A percentile compares a stretch with the other conserved stretches of the same genome.
These are phyloP conservation scores for Neltuma alba DNA, from an alignment of 306 rosid genomes.

Conservation along the genomic window DNA sequence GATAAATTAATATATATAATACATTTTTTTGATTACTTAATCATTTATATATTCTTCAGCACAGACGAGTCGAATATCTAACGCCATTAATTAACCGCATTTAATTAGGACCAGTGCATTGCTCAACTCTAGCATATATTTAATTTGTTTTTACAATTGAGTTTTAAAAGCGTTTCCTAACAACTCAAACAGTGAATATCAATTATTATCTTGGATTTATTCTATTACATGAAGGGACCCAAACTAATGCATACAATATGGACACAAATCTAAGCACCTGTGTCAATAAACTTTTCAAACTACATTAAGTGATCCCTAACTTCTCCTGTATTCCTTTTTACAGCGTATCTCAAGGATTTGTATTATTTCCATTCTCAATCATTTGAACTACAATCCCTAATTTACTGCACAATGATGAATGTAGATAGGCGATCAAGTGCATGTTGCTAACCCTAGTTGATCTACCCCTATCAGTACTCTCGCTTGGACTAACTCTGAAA, in stretches of 20 bases:
- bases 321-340: too few species aligned
- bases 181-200: background rate
- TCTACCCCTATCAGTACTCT: conserved; percentile 6
- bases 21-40: background rate
- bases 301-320: background rate
- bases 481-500: conserved; percentile 15
- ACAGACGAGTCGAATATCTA: background rate
- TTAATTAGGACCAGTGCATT: background rate
- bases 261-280: background rate
- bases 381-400: background rate
- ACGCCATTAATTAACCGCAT: background rate
- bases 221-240: background rate
- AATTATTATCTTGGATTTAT: too few species aligned
- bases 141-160: background rate
- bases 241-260: too few species aligned
- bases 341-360: background rate
- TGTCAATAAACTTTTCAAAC: background rate
- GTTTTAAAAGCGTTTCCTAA: background rate
- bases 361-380: conserved; percentile 10
- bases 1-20: background rate
- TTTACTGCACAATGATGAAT: background rate
- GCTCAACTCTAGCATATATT: background rate
- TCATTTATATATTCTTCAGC: background rate
- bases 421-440: background rate
- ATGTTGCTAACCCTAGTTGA: conserved; percentile 20